Evolutionary conservation across 108 stramenopile genomes (phyloP), one percentile per base, ranked within the genome.

Genomic region (Phaeodactylum tricornutum): DNA sequence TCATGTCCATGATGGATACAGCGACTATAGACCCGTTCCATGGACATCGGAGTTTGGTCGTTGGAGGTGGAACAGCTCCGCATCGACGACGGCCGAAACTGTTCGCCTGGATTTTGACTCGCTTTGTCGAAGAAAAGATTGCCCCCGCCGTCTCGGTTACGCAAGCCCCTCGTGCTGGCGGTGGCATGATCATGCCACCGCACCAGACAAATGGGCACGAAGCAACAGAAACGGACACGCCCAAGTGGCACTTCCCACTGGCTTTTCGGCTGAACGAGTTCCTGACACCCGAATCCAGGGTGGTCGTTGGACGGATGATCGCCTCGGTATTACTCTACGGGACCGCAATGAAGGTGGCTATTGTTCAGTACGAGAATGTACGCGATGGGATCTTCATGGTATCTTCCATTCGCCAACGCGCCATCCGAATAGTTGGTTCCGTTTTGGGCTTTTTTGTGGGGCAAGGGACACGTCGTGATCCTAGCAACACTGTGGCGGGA

Each of bases 121-220:
- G 77, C 4, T 78, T 78, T 42, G 72, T 78, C 2, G 72, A 78
- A 58, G 68, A 78, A 50, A 66, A 67, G 29, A 35, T 77, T 2
- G 62, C 68, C 34, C 34, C 55, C 1, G 21, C 17, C 33, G 9
- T 32, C 36, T 9, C 36, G 21, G 26, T 19, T 1, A 1, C 32
- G 29, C 8, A 14, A 30, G 24, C 23, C 15, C 33, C 57, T 2
- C 34, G 25, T 44, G 6, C 27, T 50, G 20, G 25, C 4, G 43
- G 44, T 30, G 6, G 26, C 9, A 55, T 11, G 4, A 55, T 22
- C 43, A n/a, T n/a, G n/a, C n/a, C n/a, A n/a, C n/a, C n/a, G n/a
- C 42, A 25, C 31, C 23, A 7, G 29, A n/a, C 17, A 45, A 15
- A 17, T 52, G n/a, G 38, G 23, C 20, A 22, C 37, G 6, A 31